These are phyloP conservation scores for Acanthamoeba lugdunensis DNA, from an alignment of 208 protist species.

Conservation along the genomic window DNA sequence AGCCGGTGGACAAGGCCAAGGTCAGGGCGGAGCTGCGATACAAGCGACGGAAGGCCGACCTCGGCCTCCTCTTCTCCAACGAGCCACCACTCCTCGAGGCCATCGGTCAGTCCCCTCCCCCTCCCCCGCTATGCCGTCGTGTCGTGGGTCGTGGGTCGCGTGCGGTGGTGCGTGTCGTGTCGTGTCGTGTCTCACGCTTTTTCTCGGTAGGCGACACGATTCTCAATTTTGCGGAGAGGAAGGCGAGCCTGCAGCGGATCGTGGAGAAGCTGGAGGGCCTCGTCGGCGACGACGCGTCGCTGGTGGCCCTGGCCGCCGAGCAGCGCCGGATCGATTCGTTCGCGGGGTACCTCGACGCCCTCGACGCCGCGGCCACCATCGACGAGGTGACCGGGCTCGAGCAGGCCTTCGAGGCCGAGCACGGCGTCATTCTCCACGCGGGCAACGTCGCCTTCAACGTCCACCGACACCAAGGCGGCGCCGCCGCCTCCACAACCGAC, in stretches of 20 bases:
- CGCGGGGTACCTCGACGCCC: not conserved
- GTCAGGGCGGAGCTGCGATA: not conserved
- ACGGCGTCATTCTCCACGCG: not conserved
- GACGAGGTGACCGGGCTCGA: not conserved
- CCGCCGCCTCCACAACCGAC: not conserved
- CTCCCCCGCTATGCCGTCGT: too few species aligned
- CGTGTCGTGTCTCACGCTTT: not conserved
- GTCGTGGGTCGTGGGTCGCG: not conserved
- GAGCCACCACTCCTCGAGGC: not conserved
- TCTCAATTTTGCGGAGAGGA: not conserved
- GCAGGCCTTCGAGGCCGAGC: not conserved
- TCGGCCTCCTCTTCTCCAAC: not conserved
- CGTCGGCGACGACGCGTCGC: not conserved
- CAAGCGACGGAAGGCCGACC: conserved; percentile 9
- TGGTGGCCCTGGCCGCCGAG: not conserved
- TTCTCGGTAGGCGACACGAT: not conserved
- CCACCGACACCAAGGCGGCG: too few species aligned
- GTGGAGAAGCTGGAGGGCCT: not conserved
- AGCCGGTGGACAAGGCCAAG: conserved; percentile 22
- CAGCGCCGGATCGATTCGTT: not conserved
- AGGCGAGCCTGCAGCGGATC: not conserved
- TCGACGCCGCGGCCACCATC: not conserved
- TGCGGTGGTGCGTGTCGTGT: too few species aligned
- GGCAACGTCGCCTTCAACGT: too few species aligned
- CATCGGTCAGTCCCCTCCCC: not conserved